These are phyloP conservation scores for Sclerotinia subarctica DNA, from an alignment of 2,329 filamentous ascomycete species.

Conservation along the genomic window DNA sequence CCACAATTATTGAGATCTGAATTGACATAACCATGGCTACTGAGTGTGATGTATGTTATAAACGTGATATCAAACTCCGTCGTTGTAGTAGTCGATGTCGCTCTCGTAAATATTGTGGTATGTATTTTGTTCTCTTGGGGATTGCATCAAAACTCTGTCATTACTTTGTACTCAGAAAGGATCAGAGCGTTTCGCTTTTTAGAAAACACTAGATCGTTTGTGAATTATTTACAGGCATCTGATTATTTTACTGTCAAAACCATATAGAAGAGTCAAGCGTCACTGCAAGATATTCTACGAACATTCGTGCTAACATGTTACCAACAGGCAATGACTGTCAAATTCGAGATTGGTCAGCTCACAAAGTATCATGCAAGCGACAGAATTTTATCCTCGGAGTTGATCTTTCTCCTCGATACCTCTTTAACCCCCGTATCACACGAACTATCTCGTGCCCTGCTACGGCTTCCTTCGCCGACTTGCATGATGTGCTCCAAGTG, in stretches of 20 bases:
- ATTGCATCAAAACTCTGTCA: too few relatives aligned
- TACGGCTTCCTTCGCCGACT: conserved; percentile 14
- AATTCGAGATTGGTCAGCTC: background rate
- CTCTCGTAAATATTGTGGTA: background rate
- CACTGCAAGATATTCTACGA: background rate
- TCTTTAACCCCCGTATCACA: conserved; percentile 21
- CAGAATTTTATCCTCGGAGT: conserved; percentile 22
- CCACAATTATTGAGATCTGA: too few relatives aligned
- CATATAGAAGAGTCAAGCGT: background rate
- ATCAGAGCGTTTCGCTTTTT: background rate
- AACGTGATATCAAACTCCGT: background rate
- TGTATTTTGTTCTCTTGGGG: background rate
- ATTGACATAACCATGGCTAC: background rate
- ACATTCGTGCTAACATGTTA: background rate
- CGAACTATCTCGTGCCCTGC: conserved; percentile 25
- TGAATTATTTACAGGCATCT: background rate
- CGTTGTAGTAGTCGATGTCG: background rate
- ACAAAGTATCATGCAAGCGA: background rate
- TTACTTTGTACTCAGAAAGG: background rate
- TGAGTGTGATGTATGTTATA: background rate
- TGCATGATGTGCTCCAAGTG: conserved; percentile 20
- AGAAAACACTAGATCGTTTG: background rate
- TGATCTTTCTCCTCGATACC: conserved; percentile 17
- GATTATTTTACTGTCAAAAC: too few relatives aligned
- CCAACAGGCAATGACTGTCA: background rate